These are phyloP conservation scores for Miscanthus sacchariflorus DNA, from an alignment of 202 grass and related monocot genomes.

Conservation along the genomic window DNA sequence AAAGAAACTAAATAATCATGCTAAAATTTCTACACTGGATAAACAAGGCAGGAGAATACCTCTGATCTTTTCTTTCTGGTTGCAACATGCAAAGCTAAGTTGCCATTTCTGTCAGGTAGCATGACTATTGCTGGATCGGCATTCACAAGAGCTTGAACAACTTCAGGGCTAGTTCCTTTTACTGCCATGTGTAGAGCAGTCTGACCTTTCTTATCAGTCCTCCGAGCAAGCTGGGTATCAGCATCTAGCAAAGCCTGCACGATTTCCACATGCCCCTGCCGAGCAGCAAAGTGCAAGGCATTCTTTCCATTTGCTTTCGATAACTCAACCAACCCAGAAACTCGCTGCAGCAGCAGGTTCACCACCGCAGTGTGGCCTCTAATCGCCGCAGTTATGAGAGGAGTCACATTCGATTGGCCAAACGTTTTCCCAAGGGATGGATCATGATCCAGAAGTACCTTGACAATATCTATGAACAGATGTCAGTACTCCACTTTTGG, in stretches of 20 bases:
- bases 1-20: conserved; percentile 1
- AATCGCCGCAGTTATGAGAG: conserved; percentile 85
- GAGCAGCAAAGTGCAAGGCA: conserved; percentile 89
- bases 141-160: conserved; percentile 83
- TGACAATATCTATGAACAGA: conserved; percentile 75
- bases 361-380: conserved; percentile 89
- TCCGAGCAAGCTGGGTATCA: conserved; percentile 90
- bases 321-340: conserved; percentile 70
- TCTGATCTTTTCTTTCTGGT: conserved; percentile 96
- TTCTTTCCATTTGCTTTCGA: conserved; percentile 94
- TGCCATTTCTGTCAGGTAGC: conserved; percentile 97
- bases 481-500: conserved; percentile 24
- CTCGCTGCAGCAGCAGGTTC: conserved; percentile 73
- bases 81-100: conserved; percentile 92
- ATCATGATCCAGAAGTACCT: conserved; percentile 90
- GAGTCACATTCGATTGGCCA: conserved; percentile 93
- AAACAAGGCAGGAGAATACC: conserved; percentile 53
- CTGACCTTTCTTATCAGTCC: conserved; percentile 98
- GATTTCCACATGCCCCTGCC: conserved; percentile 93
- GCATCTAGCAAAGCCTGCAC: conserved; percentile 63
- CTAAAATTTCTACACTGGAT: conserved; percentile 1
- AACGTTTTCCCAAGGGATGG: conserved; percentile 82
- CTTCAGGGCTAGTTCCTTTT: conserved; percentile 73
- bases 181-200: conserved; percentile 99
- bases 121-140: conserved; percentile 94